These are phyloP conservation scores for Mortierella claussenii DNA, from an alignment of 192 early-diverging fungal species.

Conservation along the genomic window DNA sequence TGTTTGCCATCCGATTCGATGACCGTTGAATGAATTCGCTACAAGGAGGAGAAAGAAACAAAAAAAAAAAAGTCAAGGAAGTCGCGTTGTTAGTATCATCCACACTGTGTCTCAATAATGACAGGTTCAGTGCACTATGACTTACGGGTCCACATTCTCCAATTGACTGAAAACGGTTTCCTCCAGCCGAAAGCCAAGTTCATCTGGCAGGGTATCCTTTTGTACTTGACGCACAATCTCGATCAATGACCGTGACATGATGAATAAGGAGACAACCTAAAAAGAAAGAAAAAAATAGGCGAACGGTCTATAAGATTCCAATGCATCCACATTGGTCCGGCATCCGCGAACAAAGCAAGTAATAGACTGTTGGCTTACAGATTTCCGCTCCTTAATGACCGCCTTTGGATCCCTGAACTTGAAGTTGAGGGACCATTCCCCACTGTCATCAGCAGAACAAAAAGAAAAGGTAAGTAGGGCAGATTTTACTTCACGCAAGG, in stretches of 20 bases:
- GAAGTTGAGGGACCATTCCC: conserved; percentile 43
- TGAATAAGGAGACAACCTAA: conserved; percentile 79
- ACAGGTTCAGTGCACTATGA: not conserved
- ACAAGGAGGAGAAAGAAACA: too few relatives aligned
- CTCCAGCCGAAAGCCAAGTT: conserved; percentile 89
- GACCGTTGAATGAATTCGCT: conserved; percentile 77
- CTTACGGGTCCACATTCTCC: conserved; percentile 87
- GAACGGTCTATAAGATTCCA: conserved; percentile 1
- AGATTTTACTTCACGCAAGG: not conserved
- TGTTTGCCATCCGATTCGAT: conserved; percentile 85
- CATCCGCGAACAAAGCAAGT: not conserved
- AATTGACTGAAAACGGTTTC: conserved; percentile 94
- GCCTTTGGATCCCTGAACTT: conserved; percentile 43
- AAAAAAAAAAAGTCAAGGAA: not conserved
- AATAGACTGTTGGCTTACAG: conserved; percentile 22
- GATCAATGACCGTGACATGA: conserved; percentile 88
- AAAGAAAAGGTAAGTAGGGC: not conserved
- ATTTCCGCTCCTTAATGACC: conserved; percentile 46
- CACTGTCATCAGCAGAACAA: conserved; percentile 12
- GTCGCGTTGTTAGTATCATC: not conserved
- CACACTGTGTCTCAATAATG: not conserved
- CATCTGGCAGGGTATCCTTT: conserved; percentile 76
- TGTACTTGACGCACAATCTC: conserved; percentile 85
- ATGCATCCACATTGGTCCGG: not conserved
- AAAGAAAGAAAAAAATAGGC: not conserved